Evolutionary conservation across 495 filamentous ascomycete genomes (phyloP), one percentile per base, ranked within the genome.

Genomic region (Bacidia gigantensis): DNA sequence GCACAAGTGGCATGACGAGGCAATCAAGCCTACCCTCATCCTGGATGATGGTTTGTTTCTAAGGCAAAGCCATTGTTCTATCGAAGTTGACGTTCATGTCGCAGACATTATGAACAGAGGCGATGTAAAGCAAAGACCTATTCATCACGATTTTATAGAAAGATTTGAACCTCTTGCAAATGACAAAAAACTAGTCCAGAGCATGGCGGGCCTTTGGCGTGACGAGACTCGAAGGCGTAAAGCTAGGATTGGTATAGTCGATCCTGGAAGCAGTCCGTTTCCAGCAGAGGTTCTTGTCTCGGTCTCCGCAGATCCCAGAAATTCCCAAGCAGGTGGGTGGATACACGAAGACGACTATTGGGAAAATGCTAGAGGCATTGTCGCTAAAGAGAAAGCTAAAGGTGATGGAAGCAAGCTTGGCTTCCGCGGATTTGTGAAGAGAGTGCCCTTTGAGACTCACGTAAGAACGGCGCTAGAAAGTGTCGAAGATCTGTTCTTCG

Each of bases 131-230:
- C 75, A 84, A 50, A 78, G 93, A 21, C 72, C 68, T 3, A 71
- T 96, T 7, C 92, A 98, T 58, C 84, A 95, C 59, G 84, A 93
- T 60, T 96, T 98, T 53, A 66, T 79, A 20, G 93, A 98, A 65
- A 71, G 75, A 11, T 67, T 81, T n/a, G 72, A 75, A 35, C 80
- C 84, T 12, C 61, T 80, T 47, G 65, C 74, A 0, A 63, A 76
- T 0, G 81, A 87, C 56, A 71, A 89, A 61, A 92, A 89, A 60
- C 67, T 87, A 3, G 89, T 96, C 39, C 87, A 84, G 61, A 97
- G 93, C 56, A 87, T 98, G 82, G 89, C 86, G 51, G 87, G 86
- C 3, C 65, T 98, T 17, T 98, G 92, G 92, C 80, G 80, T 65
- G 89, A 95, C 61, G 92, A 98, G 64, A 87, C 82, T 1, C 77